A percentile compares a stretch with the other conserved stretches of the same genome.
phyloP scores from a whole-genome alignment of 1,284 basidiomycete genomes.

The Meira miltonrushii region DNA sequence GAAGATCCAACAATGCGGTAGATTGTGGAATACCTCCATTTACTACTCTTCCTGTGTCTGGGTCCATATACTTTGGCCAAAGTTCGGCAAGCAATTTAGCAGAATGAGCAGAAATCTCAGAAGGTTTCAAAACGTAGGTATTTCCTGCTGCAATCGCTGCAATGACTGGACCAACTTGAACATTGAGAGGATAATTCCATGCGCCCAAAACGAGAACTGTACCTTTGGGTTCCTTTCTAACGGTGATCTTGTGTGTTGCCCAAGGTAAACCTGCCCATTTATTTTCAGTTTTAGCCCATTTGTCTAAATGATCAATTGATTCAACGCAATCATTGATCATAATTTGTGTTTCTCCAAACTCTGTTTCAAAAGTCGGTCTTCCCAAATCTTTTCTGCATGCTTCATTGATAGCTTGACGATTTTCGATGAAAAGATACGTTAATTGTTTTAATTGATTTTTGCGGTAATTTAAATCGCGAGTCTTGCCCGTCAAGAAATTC shows the following conservation, averaged over 20 bases:
- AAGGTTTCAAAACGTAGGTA: constrained; percentile 59
- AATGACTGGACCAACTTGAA: constrained; percentile 53
- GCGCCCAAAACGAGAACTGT: constrained; percentile 56
- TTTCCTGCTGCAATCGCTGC: constrained; percentile 55
- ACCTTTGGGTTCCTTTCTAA: constrained; percentile 54
- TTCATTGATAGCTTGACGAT: constrained; percentile 57
- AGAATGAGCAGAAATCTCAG: constrained; percentile 68
- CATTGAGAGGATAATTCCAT: constrained; percentile 49
- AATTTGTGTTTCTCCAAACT: constrained; percentile 48
- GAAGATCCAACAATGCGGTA: constrained; percentile 70
- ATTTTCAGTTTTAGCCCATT: constrained; percentile 50
- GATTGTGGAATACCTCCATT: constrained; percentile 72
- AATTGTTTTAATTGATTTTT: constrained; percentile 64
- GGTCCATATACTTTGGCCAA: constrained; percentile 74
- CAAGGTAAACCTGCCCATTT: constrained; percentile 47
- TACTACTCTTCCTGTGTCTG: constrained; percentile 66
- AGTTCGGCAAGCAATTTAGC: constrained; percentile 69
- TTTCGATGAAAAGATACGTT: constrained; percentile 63
- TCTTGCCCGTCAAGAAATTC: constrained; percentile 59
- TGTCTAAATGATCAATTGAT: constrained; percentile 63
- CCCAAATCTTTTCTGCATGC: constrained; percentile 60
- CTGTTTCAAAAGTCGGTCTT: constrained; percentile 54
- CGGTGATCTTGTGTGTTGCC: constrained; percentile 43
- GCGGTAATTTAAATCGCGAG: constrained; percentile 60
- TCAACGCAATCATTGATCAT: constrained; percentile 60